These are phyloP conservation scores for Myxozyma udenii DNA, from an alignment of 805 yeast species.

Conservation along the genomic window DNA sequence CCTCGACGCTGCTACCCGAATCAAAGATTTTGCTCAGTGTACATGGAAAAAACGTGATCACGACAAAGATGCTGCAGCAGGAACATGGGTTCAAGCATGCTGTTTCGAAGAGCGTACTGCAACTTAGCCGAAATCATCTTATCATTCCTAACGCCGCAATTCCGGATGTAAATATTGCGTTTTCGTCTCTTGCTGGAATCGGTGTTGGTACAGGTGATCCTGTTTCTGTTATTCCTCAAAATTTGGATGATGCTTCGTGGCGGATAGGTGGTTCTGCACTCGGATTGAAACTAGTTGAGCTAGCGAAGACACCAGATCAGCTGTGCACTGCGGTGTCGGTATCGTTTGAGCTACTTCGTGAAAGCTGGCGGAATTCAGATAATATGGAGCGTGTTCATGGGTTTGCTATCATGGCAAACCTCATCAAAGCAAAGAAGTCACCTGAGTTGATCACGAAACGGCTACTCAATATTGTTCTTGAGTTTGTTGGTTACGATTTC, in stretches of 20 bases:
- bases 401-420: slow-evolving; percentile 54
- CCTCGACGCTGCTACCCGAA: slow-evolving; percentile 26
- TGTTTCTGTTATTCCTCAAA: slow-evolving; percentile 20
- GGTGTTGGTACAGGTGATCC: slow-evolving; percentile 30
- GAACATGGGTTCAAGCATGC: slow-evolving; percentile 23
- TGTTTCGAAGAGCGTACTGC: slow-evolving; percentile 11
- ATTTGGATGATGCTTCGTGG: slow-evolving; percentile 33
- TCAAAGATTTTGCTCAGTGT: slow-evolving; percentile 25
- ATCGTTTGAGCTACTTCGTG: slow-evolving; percentile 46
- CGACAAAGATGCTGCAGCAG: slow-evolving; percentile 10
- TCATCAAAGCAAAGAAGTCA: slow-evolving; percentile 49
- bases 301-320: slow-evolving; percentile 39
- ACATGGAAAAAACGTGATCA: slow-evolving; percentile 27
- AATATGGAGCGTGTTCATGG: slow-evolving; percentile 63
- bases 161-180: slow-evolving; percentile 27
- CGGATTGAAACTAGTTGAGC: slow-evolving; percentile 48
- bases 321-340: slow-evolving; percentile 42
- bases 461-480: slow-evolving; percentile 49
- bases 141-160: slow-evolving; percentile 23
- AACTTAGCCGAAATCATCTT: slow-evolving; percentile 24
- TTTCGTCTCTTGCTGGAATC: slow-evolving; percentile 19
- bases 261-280: slow-evolving; percentile 52
- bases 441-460: slow-evolving; percentile 38
- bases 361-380: slow-evolving; percentile 50
- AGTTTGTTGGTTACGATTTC: slow-evolving; percentile 56